These are phyloP conservation scores for Amanita rubescens DNA, from an alignment of 768 basidiomycete genomes.

Conservation along the genomic window DNA sequence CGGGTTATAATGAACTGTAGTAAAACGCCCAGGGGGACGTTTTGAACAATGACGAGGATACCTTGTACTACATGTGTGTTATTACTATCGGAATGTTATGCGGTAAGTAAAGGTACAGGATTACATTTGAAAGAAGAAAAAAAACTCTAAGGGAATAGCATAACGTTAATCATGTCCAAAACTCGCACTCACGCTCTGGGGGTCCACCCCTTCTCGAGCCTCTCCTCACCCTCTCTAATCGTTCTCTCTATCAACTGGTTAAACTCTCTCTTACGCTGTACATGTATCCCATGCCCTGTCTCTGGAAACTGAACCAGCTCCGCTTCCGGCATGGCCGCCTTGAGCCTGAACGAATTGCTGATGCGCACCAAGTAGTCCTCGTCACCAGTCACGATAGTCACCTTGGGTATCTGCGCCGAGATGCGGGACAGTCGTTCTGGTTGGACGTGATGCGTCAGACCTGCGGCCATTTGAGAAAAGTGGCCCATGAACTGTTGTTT, in stretches of 20 bases:
- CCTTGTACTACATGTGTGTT: too few species aligned
- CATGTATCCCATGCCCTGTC: conserved; percentile 57
- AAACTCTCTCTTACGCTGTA: conserved; percentile 42
- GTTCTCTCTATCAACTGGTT: conserved; percentile 51
- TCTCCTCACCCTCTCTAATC: conserved; percentile 42
- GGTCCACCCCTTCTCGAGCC: conserved; percentile 16
- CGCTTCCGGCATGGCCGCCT: conserved; percentile 52
- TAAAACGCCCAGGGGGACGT: too few species aligned
- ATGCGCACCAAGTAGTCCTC: conserved; percentile 52
- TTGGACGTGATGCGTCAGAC: conserved; percentile 52
- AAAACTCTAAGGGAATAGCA: too few species aligned
- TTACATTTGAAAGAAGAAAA: too few species aligned
- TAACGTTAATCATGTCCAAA: too few species aligned
- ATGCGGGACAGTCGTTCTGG: conserved; percentile 40
- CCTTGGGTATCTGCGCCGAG: conserved; percentile 52
- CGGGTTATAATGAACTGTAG: too few species aligned
- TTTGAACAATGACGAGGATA: too few species aligned
- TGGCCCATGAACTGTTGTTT: conserved; percentile 55
- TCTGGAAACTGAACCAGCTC: conserved; percentile 49
- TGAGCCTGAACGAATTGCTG: conserved; percentile 43
- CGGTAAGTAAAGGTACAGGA: too few species aligned
- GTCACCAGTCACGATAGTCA: conserved; percentile 62
- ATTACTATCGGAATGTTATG: too few species aligned
- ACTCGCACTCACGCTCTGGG: neutral
- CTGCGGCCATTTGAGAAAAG: conserved; percentile 69